These are phyloP conservation scores for Citrus reticulata DNA, from an alignment of 345 rosid species.

Conservation along the genomic window DNA sequence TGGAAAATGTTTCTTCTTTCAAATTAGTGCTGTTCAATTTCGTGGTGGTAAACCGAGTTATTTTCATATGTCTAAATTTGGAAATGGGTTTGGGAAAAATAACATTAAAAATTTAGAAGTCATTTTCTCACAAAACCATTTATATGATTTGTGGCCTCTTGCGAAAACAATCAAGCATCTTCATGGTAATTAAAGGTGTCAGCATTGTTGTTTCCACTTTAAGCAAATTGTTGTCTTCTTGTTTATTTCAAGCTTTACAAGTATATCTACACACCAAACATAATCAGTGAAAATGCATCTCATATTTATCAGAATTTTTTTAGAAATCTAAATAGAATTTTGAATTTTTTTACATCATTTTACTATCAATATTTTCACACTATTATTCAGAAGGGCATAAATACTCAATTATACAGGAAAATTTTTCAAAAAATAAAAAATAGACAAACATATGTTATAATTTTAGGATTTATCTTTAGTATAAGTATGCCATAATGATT, in stretches of 20 bases:
- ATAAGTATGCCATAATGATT: not conserved
- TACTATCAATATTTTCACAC: too few species aligned
- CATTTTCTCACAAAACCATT: not conserved
- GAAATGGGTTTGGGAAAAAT: not conserved
- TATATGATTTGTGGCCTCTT: not conserved
- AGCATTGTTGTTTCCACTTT: not conserved
- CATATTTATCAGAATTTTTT: too few species aligned
- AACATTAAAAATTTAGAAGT: constrained; percentile 3
- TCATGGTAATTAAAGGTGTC: not conserved
- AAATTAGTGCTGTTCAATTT: not conserved
- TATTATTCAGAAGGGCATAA: not conserved
- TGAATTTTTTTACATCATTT: too few species aligned
- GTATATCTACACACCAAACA: not conserved
- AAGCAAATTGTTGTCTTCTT: not conserved
- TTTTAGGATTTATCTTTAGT: not conserved
- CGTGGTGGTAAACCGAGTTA: not conserved
- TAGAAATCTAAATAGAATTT: too few species aligned
- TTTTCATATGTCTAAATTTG: not conserved
- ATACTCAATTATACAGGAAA: not conserved
- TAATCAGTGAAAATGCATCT: not conserved
- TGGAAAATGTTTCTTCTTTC: constrained; percentile 1
- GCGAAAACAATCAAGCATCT: not conserved
- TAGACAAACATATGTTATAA: too few species aligned
- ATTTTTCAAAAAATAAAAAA: too few species aligned
- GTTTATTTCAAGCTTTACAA: not conserved